Evolutionary conservation across 2,329 filamentous ascomycete genomes (phyloP), one percentile per base, ranked within the genome.

Genomic region (Fusarium bulbicola): DNA sequence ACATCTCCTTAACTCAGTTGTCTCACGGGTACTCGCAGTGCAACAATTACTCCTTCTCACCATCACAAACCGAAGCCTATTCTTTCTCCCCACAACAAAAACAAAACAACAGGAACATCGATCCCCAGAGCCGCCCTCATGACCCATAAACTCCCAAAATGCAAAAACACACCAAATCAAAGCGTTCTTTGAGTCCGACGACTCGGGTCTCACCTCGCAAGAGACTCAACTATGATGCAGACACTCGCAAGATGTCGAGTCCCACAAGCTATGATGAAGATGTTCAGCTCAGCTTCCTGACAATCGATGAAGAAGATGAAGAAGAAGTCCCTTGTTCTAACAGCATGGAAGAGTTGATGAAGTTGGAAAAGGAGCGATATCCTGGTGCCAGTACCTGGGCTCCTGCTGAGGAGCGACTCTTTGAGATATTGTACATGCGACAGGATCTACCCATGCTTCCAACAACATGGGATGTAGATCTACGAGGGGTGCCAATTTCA

Each of bases 361-460:
- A 85, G 70, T 75, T 78, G 46, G 84, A 87, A 74, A 86, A 84
- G 77, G 62, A 74, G 34, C 74, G 79, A 3, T 85, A 83, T 59
- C 82, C 83, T 1, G 82, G 82, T 30, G 82, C 86, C 45, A 83
- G 83, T 50, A 80, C 83, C 61, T 90, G 88, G 87, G 82, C 88
- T 34, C 79, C 82, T 15, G 85, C 85, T n/a, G 88, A 89, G 72
- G 82, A 84, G 36, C 77, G 74, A 5, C 79, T 85, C 37, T 85
- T 85, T 60, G 82, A 84, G 73, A 80, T 83, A 42, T 70, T 85
- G 5, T 85, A 81, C 66, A 77, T 82, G 71, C 76, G 84, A n/a
- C 80, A 84, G 66, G 80, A 84, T 63, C 77, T 82, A 6, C 81
- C 84, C 5, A 79, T 85, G 36, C 70, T 85, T 16, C 84, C 84